These are phyloP conservation scores for Leccinum cinnamomeum DNA, from an alignment of 1,284 basidiomycete genomes.

Conservation along the genomic window DNA sequence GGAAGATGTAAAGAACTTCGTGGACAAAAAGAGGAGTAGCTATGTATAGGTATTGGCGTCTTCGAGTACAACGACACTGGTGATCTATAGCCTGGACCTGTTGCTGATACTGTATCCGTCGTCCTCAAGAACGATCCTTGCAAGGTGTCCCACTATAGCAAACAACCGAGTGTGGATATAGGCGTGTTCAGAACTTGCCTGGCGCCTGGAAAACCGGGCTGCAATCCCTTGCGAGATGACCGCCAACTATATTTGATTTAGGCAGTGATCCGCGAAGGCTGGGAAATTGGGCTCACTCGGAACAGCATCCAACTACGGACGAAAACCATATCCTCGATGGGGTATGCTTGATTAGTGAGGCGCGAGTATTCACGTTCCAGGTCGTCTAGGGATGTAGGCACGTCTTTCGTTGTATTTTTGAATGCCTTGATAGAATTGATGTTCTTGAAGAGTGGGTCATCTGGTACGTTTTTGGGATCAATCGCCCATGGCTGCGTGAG, in stretches of 20 bases:
- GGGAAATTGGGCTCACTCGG: conserved; percentile 53
- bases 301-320: conserved; percentile 88
- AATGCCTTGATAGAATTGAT: conserved; percentile 46
- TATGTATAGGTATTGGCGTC: conserved; percentile 7
- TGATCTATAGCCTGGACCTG: conserved; percentile 40
- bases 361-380: conserved; percentile 78
- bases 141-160: conserved; percentile 63
- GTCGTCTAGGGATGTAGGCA: conserved; percentile 69
- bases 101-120: conserved; percentile 40
- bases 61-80: not conserved
- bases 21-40: conserved; percentile 17
- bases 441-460: conserved; percentile 15
- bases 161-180: conserved; percentile 56
- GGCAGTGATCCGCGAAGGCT: not conserved
- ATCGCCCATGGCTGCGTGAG: conserved; percentile 84
- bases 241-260: conserved; percentile 52
- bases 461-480: conserved; percentile 44
- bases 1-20: conserved; percentile 16
- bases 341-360: conserved; percentile 61
- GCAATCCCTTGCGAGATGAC: conserved; percentile 94
- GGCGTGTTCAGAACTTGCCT: conserved; percentile 84
- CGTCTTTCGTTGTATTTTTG: conserved; percentile 58
- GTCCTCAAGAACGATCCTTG: conserved; percentile 58
- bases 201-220: conserved; percentile 80
- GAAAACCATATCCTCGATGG: conserved; percentile 74